Percentiles rank a stretch among this genome's conserved stretches.
Evolutionary conservation across 2,329 filamentous ascomycete genomes (phyloP).

Genomic region (Aspergillus fijiensis): DNA sequence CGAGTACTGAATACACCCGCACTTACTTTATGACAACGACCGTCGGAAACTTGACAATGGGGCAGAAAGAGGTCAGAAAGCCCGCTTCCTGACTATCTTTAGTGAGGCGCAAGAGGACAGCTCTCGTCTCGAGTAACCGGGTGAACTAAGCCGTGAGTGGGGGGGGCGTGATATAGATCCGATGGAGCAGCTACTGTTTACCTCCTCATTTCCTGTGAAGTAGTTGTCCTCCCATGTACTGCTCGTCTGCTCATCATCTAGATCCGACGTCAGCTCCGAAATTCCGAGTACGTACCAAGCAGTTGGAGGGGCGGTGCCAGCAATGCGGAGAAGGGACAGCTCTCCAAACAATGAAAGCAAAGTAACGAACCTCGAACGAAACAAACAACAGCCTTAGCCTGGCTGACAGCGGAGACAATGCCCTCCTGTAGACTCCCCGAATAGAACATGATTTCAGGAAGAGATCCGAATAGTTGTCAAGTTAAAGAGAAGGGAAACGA

Average conservation of each 20-base stretch:
- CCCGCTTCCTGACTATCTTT: constrained; percentile 77
- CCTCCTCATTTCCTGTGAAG: constrained; percentile 54
- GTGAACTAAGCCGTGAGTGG: constrained; percentile 48
- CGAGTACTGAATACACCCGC: background rate
- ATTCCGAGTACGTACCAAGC: background rate
- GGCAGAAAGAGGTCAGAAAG: constrained; percentile 79
- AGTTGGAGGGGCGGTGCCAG: background rate
- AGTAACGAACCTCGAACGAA: constrained; percentile 69
- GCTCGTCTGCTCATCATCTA: constrained; percentile 71
- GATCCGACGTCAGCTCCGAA: constrained; percentile 1
- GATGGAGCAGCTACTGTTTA: background rate
- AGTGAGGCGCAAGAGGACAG: constrained; percentile 68
- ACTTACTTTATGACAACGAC: constrained; percentile 72
- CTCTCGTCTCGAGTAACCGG: constrained; percentile 58
- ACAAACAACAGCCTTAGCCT: constrained; percentile 77
- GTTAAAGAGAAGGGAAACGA: background rate
- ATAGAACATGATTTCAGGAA: constrained; percentile 68
- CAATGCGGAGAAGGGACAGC: constrained; percentile 9
- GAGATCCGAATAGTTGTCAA: background rate
- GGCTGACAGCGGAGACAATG: constrained; percentile 70
- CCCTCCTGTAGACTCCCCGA: constrained; percentile 76
- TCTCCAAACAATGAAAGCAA: background rate
- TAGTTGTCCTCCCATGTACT: constrained; percentile 71
- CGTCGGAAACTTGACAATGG: constrained; percentile 73
- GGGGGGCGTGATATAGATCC: constrained; percentile 9